Percentiles rank a stretch among this genome's conserved stretches.
Evolutionary conservation across 768 basidiomycete genomes (phyloP).

Genomic region (Terana coerulea): DNA sequence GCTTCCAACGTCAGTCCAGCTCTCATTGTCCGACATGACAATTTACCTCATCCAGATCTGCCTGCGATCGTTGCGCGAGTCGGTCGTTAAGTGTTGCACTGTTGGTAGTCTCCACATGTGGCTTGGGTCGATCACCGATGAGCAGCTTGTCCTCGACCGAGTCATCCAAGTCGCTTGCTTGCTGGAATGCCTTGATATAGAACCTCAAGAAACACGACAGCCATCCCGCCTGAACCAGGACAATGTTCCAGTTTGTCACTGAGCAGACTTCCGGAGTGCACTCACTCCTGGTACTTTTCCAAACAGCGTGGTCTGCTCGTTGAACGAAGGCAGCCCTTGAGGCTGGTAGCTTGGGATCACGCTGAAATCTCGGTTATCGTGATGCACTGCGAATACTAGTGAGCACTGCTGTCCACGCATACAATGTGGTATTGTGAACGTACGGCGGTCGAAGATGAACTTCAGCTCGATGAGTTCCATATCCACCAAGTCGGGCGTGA

Average conservation of each 20-base stretch:
- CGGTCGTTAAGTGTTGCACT: conserved; percentile 56
- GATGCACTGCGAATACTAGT: conserved; percentile 46
- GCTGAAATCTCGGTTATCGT: conserved; percentile 84
- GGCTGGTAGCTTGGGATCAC: conserved; percentile 82
- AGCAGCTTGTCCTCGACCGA: conserved; percentile 78
- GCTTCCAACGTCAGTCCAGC: no score
- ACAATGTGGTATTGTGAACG: conserved; percentile 22
- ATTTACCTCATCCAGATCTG: conserved; percentile 53
- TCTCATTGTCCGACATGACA: conserved; percentile 2
- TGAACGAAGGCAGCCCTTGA: conserved; percentile 41
- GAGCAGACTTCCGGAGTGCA: conserved; percentile 5
- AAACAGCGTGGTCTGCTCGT: conserved; percentile 68
- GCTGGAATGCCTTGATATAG: conserved; percentile 75
- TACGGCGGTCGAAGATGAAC: conserved; percentile 75
- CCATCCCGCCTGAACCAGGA: conserved; percentile 64
- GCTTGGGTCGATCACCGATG: conserved; percentile 77
- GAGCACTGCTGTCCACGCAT: not conserved
- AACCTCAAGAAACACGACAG: conserved; percentile 65
- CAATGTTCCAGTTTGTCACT: not conserved
- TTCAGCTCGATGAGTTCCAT: conserved; percentile 83
- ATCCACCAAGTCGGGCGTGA: conserved; percentile 69
- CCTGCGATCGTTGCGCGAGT: conserved; percentile 43
- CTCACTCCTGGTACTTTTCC: conserved; percentile 60
- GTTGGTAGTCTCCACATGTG: conserved; percentile 37
- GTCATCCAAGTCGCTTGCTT: conserved; percentile 78